Percentiles rank a stretch among this genome's conserved stretches.
Conservation (phyloP, 306 rosid genomes). For the Fragaria iinumae region DNA sequence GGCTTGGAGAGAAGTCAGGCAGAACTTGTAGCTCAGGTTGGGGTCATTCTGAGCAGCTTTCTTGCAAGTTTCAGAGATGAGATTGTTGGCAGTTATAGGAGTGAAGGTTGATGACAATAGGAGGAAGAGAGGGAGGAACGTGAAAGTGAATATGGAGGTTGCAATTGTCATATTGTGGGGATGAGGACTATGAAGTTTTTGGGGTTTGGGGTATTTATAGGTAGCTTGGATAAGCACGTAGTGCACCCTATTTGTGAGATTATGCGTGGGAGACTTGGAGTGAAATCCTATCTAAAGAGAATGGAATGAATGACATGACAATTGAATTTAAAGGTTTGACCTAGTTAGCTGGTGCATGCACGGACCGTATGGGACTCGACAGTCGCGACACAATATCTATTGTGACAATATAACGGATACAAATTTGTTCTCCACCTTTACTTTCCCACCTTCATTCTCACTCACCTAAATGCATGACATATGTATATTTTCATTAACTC, state of each 20-base stretch:
- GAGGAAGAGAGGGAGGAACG: slow-evolving; percentile 22
- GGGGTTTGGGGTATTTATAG: slow-evolving; percentile 8
- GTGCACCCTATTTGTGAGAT: neutral
- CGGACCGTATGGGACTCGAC: too few species aligned
- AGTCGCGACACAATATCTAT: too few species aligned
- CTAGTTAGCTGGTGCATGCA: neutral
- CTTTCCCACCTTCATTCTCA: too few species aligned
- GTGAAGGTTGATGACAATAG: slow-evolving; percentile 6
- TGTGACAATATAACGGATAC: too few species aligned
- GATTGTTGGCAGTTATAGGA: slow-evolving; percentile 19
- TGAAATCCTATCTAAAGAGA: neutral
- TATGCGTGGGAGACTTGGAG: neutral
- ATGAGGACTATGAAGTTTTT: neutral
- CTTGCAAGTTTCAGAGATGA: slow-evolving; percentile 57
- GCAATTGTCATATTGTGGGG: slow-evolving; percentile 5
- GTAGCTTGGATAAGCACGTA: neutral
- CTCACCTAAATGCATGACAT: too few species aligned
- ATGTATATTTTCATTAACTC: too few species aligned
- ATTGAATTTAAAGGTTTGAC: neutral
- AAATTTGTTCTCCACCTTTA: too few species aligned
- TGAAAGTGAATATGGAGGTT: slow-evolving; percentile 15
- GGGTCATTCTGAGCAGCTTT: slow-evolving; percentile 50
- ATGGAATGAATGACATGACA: neutral
- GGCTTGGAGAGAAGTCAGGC: slow-evolving; percentile 47
- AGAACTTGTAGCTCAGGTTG: slow-evolving; percentile 61